Conservation (phyloP, 352 stramenopile species). For the Pythium sp. region DNA sequence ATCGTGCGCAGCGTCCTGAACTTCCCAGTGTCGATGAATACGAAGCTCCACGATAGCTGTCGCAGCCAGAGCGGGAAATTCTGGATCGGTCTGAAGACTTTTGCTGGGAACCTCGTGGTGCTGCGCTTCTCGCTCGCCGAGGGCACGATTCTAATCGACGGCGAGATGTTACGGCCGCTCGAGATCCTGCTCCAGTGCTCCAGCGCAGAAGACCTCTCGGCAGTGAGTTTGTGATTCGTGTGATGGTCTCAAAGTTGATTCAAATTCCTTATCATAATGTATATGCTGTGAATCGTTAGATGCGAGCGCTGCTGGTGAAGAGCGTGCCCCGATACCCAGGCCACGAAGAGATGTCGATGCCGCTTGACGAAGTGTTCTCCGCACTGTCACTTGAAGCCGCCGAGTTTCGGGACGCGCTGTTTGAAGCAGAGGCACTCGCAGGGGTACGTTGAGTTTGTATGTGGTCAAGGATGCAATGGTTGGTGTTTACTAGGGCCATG, state of each 20-base stretch:
- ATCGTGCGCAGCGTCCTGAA: slow-evolving; percentile 32
- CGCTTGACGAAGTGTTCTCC: slow-evolving; percentile 19
- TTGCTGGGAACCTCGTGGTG: slow-evolving; percentile 45
- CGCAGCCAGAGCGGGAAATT: slow-evolving; percentile 44
- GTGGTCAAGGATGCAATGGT: background rate
- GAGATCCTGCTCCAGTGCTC: slow-evolving; percentile 56
- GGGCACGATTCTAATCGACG: slow-evolving; percentile 19
- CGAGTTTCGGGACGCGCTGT: slow-evolving; percentile 4
- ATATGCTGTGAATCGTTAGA: slow-evolving; percentile 26
- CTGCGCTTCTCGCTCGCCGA: slow-evolving; percentile 25
- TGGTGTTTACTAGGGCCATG: background rate
- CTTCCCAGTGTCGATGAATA: slow-evolving; percentile 19
- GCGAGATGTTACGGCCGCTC: slow-evolving; percentile 24
- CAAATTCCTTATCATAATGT: no score
- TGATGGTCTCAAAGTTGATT: background rate
- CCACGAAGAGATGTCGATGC: slow-evolving; percentile 19
- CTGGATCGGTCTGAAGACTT: slow-evolving; percentile 44
- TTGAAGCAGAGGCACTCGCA: slow-evolving; percentile 13
- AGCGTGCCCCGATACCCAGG: slow-evolving; percentile 8
- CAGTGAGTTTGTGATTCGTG: slow-evolving; percentile 29
- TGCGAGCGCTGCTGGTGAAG: slow-evolving; percentile 46
- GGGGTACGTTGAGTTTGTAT: background rate
- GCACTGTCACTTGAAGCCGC: slow-evolving; percentile 18
- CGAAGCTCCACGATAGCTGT: slow-evolving; percentile 31
- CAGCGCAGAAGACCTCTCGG: slow-evolving; percentile 49